Conservation (phyloP, 2,329 filamentous ascomycete genomes). For the Phialocephala subalpina region DNA sequence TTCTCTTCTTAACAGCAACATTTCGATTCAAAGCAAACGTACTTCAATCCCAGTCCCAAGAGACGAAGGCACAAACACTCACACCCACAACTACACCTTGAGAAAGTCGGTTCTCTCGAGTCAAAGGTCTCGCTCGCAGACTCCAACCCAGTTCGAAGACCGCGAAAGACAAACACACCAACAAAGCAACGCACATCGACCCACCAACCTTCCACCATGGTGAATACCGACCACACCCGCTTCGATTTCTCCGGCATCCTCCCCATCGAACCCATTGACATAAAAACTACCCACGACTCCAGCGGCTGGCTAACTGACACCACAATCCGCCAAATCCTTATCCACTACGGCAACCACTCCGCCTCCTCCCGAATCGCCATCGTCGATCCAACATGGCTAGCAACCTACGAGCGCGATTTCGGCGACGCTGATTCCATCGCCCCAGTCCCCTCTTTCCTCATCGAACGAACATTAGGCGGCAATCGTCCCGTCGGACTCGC, state of each 20-base stretch:
- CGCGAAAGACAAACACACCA: too few relatives aligned
- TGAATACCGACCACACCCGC: too few relatives aligned
- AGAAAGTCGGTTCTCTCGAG: too few relatives aligned
- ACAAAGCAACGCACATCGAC: too few relatives aligned
- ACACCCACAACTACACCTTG: too few relatives aligned
- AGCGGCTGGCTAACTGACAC: conserved; percentile 2
- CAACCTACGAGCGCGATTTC: background rate
- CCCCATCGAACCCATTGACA: background rate
- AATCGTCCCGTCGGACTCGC: background rate
- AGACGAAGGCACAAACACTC: too few relatives aligned
- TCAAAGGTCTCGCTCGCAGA: too few relatives aligned
- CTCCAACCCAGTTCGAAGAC: too few relatives aligned
- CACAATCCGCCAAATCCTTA: background rate
- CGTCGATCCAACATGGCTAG: conserved; percentile 8
- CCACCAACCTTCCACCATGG: background rate
- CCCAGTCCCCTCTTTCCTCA: background rate
- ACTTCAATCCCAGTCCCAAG: too few relatives aligned
- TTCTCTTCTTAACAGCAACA: too few relatives aligned
- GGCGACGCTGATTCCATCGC: background rate
- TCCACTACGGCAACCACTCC: background rate
- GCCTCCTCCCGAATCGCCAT: background rate
- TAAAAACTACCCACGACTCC: background rate
- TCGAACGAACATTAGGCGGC: background rate
- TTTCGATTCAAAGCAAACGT: too few relatives aligned
- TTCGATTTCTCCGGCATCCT: background rate